Base-by-base conservation (phyloP, 495 filamentous ascomycete species). In the Penicillium roqueforti region DNA sequence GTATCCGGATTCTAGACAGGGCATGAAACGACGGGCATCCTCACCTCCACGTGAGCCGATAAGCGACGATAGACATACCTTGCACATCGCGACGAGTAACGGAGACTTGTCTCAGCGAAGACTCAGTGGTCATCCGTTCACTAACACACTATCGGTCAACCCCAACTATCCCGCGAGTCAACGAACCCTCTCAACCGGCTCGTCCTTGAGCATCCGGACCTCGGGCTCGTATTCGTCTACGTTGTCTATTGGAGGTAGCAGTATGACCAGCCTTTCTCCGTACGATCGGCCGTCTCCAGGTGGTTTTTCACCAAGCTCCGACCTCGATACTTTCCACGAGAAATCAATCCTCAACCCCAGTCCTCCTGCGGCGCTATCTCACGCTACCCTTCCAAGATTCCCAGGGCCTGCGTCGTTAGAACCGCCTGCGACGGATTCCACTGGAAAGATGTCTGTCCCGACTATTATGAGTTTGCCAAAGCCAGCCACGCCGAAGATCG, bases 41-140 rank as follows among this genome's bases (percentile, higher is more conserved):
- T 92, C 89, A 22, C 88, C 89, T 22, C 87, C 85, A 13, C 80
- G 82, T 6, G 89, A 91, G 46, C 86, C 88, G 29, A 82, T 84
- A 9, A 73, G 76, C n/a, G 87, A 89, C 26, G 88, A 91, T 59
- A 70, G 80, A 28, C 76, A 74, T 39, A 65, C 79, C 4, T 64
- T 87, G 51, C 80, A 84, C 54, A 72, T 76, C 13, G 70, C 66
- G 3, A 71, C 73, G 28, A 85, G 79, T 51, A 80, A 80, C 29
- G 83, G 80, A 58, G 88, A 93, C 62, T 60, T 85, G 37, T 80
- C 83, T 36, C 81, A 87, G 60, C 78, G 88, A 55, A 81, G 87
- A 54, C 81, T 85, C 20, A 80, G 77, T 29, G 77, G 80, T 37
- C 77, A 83, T 38, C 76, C 74, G 22, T 78, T 85, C 64, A 58